Base-by-base conservation (phyloP, 306 rosid genomes). In the Vigna angularis region DNA sequence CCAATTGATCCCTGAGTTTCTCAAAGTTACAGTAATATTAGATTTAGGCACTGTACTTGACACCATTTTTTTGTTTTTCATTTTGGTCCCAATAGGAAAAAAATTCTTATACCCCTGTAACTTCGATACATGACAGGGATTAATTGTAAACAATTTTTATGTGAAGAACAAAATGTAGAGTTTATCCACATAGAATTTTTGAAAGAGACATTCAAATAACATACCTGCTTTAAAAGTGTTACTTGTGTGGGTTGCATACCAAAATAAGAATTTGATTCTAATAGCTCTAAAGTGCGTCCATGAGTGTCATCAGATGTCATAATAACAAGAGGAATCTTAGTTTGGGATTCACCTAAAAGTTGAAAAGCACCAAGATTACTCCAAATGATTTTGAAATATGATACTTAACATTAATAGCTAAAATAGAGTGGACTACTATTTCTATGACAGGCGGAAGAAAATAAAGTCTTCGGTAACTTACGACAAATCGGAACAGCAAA, bases 301-400 rank as follows among this genome's bases (percentile, higher is more conserved):
- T 96, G 97, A 28, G 98, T 96, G 83, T 96, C 98, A 84, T 96
- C 97, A 38, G 99, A 96, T 24, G 97, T 96, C 99, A 93, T 93
- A 85, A 93, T 93, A 79, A 90, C 98, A 36, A 96, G 75, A 67
- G 97, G 97, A 73, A 91, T 93, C 76, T 80, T 74, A 18, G 82
- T 42, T 73, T 80, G 77, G 77, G 79, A 2, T 80, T 80, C 90
- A 77, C 87, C 99, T 96, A 63, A 66, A 83, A 62, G 76, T 72
- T 74, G 55, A 81, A 73, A 82, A 74, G 48, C 77, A 58, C 65
- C 65, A 61, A 12, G 50, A 65, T 66, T 75, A 81, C 52, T 49
- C 36, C 14, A 79, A 81, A 80, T 44, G 51, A 81, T 42, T 74
- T 52, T 67, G 24, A 73, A 48, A 74, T 57, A 68, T 48, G 20